These are phyloP conservation scores for Dimocarpus longan DNA, from an alignment of 345 rosid species.

Conservation along the genomic window DNA sequence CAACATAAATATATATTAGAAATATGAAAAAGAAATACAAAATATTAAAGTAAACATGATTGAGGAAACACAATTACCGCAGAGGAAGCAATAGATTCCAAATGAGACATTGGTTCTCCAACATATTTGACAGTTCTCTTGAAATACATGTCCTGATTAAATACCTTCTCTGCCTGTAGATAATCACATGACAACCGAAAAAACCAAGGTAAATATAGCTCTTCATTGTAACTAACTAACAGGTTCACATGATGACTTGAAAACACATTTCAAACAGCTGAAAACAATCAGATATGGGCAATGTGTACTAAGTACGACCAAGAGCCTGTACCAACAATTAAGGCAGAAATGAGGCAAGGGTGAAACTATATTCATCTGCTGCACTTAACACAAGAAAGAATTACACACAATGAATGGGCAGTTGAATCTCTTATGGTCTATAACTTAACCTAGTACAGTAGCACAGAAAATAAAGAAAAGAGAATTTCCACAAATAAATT, in stretches of 20 bases:
- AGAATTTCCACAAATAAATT: not conserved
- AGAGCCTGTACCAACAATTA: not conserved
- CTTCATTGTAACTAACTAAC: not conserved
- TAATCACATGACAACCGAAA: not conserved
- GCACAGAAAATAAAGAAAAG: not conserved
- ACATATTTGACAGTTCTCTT: constrained; percentile 87
- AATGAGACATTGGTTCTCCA: constrained; percentile 95
- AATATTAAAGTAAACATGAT: constrained; percentile 3
- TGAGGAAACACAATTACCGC: constrained; percentile 59
- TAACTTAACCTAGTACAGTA: not conserved
- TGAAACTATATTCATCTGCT: not conserved
- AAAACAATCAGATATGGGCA: not conserved
- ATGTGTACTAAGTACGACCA: not conserved
- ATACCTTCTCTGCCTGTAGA: constrained; percentile 94
- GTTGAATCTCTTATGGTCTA: not conserved
- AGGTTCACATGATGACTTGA: not conserved
- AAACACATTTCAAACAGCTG: not conserved
- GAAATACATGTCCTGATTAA: constrained; percentile 87
- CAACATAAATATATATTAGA: not conserved
- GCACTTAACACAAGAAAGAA: not conserved
- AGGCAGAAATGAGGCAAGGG: not conserved
- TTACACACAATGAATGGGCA: not conserved
- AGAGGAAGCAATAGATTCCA: constrained; percentile 97
- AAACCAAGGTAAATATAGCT: not conserved
- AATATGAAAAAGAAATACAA: not conserved